phyloP scores from a whole-genome alignment of 2,329 filamentous ascomycete genomes.

The Talaromyces sp. region DNA sequence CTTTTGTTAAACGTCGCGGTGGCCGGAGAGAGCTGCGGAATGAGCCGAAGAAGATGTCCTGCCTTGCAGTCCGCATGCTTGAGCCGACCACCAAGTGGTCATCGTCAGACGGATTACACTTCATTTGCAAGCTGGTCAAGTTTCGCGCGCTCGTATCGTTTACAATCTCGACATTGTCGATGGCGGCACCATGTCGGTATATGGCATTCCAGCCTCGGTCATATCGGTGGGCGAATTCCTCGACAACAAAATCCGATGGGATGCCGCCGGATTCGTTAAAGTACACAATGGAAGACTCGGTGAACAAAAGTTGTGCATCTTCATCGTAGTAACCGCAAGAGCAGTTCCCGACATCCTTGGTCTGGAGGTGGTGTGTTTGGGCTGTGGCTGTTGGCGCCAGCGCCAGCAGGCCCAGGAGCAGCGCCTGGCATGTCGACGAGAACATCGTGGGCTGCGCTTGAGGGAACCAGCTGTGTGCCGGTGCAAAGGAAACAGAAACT shows the following conservation, averaged over 20 bases:
- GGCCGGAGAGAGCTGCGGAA: conserved; percentile 41
- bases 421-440: background rate
- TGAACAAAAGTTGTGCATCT: conserved; percentile 33
- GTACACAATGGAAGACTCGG: conserved; percentile 45
- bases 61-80: conserved; percentile 36
- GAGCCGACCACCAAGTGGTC: conserved; percentile 42
- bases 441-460: background rate
- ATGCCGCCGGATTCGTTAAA: conserved; percentile 45
- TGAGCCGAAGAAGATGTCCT: conserved; percentile 45
- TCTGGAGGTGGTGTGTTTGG: background rate
- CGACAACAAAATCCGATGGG: conserved; percentile 30
- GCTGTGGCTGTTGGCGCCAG: background rate
- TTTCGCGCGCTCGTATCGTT: conserved; percentile 29
- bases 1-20: conserved; percentile 28
- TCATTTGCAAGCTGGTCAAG: conserved; percentile 16
- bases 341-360: conserved; percentile 24
- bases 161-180: conserved; percentile 18
- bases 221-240: conserved; percentile 39
- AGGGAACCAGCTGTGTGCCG: background rate
- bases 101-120: conserved; percentile 11
- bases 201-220: conserved; percentile 43
- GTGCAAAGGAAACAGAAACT: background rate
- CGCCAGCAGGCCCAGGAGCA: conserved; percentile 1
- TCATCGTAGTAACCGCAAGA: conserved; percentile 44
- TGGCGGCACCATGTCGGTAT: conserved; percentile 8